A percentile compares a stretch with the other conserved stretches of the same genome.
phyloP scores from a whole-genome alignment of 2,329 filamentous ascomycete genomes.

The Fulvia fulva region DNA sequence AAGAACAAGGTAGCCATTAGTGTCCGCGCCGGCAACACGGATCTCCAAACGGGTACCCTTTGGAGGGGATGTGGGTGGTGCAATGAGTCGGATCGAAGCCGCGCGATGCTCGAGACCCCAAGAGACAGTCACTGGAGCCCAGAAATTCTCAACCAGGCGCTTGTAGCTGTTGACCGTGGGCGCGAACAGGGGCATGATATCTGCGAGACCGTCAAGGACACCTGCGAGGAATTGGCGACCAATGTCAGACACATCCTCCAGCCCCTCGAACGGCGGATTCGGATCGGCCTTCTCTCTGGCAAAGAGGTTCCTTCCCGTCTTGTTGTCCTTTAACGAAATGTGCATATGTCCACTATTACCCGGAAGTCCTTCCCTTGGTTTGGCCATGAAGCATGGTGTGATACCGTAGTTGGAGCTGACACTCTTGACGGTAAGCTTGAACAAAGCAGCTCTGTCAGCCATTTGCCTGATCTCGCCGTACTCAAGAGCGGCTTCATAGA shows the following conservation, averaged over 20 bases:
- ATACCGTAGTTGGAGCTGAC: constrained; percentile 83
- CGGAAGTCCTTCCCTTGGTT: constrained; percentile 83
- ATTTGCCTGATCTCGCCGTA: constrained; percentile 83
- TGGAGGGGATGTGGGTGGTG: constrained; percentile 77
- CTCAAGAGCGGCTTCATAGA: constrained; percentile 92
- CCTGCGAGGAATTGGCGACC: constrained; percentile 92
- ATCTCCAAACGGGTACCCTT: constrained; percentile 90
- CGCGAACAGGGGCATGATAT: constrained; percentile 92
- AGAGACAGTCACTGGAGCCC: constrained; percentile 94
- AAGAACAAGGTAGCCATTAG: constrained; percentile 83
- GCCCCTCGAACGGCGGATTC: constrained; percentile 67
- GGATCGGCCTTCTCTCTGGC: constrained; percentile 68
- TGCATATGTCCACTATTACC: constrained; percentile 97
- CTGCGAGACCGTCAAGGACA: constrained; percentile 79
- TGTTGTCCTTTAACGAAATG: constrained; percentile 72
- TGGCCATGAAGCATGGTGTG: constrained; percentile 98
- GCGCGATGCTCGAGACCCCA: constrained; percentile 96
- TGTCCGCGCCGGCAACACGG: constrained; percentile 88
- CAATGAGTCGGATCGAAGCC: constrained; percentile 83
- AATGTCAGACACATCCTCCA: constrained; percentile 77
- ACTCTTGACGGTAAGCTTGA: constrained; percentile 93
- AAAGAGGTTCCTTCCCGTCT: constrained; percentile 78
- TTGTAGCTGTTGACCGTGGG: constrained; percentile 98
- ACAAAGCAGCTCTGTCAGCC: constrained; percentile 86
- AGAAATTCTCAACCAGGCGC: constrained; percentile 96